phyloP scores from a whole-genome alignment of 768 basidiomycete species.

The Xerocomellus chrysenteron region DNA sequence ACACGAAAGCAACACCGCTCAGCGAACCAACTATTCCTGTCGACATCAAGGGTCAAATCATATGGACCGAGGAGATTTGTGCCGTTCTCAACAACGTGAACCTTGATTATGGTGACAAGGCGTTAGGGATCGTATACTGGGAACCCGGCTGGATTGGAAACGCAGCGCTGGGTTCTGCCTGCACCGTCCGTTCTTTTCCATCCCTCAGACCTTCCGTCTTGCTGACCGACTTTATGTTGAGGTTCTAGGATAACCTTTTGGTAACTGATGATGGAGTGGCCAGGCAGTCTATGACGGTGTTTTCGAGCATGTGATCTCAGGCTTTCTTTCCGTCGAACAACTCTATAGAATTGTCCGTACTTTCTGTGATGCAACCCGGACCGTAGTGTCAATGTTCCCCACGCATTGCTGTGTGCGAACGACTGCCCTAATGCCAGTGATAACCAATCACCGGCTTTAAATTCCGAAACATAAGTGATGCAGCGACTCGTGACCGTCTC shows the following conservation, averaged over 20 bases:
- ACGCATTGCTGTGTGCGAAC: no score
- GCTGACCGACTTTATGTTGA: not conserved
- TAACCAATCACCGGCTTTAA: not conserved
- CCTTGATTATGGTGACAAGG: not conserved
- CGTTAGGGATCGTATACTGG: slow-evolving; percentile 11
- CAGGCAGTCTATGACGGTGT: slow-evolving; percentile 7
- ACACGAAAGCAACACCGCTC: not conserved
- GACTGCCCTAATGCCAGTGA: not conserved
- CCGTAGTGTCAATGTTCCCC: not conserved
- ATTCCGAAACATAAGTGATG: not conserved
- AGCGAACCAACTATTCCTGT: slow-evolving; percentile 9
- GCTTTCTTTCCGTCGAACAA: not conserved
- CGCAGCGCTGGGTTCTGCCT: slow-evolving; percentile 1
- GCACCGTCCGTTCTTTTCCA: slow-evolving; percentile 4
- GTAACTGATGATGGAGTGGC: slow-evolving; percentile 5
- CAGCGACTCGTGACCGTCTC: not conserved
- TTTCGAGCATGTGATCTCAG: not conserved
- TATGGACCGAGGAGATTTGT: not conserved
- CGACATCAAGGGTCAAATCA: slow-evolving; percentile 5
- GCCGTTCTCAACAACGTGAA: slow-evolving; percentile 2
- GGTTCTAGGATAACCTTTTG: slow-evolving; percentile 7
- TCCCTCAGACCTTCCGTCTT: not conserved
- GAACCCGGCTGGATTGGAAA: slow-evolving; percentile 14
- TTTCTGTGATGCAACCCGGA: no score
- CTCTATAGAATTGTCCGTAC: not conserved